phyloP scores from a whole-genome alignment of 352 stramenopile genomes.

The Pythium phragmiticola region DNA sequence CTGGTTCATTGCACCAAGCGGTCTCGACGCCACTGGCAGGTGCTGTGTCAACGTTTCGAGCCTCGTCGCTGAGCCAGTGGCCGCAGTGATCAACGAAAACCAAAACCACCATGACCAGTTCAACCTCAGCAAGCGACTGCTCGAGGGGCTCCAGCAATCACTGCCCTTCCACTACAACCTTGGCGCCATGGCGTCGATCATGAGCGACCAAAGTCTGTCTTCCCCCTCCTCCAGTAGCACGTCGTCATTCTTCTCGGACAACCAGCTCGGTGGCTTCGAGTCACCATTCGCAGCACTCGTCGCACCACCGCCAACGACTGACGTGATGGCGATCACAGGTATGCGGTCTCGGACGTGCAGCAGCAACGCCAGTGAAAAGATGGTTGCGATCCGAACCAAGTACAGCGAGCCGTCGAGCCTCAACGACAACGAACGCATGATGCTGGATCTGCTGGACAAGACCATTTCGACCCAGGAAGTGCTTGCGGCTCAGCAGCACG shows the following conservation, averaged over 20 bases:
- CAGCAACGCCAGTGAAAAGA: conserved; percentile 3
- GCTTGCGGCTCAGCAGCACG: conserved; percentile 67
- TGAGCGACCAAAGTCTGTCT: conserved; percentile 4
- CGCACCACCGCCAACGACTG: background rate
- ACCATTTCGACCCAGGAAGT: conserved; percentile 80
- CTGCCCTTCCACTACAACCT: conserved; percentile 25
- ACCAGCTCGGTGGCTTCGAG: conserved; percentile 9
- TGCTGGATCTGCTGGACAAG: conserved; percentile 74
- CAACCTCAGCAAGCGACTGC: conserved; percentile 55
- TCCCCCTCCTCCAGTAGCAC: background rate
- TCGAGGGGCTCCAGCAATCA: conserved; percentile 38
- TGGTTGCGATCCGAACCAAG: conserved; percentile 18
- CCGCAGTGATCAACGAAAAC: conserved; percentile 20
- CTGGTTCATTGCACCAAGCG: conserved; percentile 30
- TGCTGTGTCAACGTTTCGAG: conserved; percentile 31
- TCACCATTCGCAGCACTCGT: conserved; percentile 6
- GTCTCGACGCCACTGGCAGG: conserved; percentile 10
- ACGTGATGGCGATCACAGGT: conserved; percentile 14
- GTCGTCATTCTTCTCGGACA: conserved; percentile 14
- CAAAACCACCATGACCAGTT: conserved; percentile 18
- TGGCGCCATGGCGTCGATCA: conserved; percentile 2
- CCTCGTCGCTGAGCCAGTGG: conserved; percentile 25
- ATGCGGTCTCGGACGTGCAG: conserved; percentile 14
- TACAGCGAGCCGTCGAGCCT: conserved; percentile 35
- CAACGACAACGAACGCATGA: conserved; percentile 69